phyloP scores from a whole-genome alignment of 805 yeast genomes.

The Starmerella cellae region DNA sequence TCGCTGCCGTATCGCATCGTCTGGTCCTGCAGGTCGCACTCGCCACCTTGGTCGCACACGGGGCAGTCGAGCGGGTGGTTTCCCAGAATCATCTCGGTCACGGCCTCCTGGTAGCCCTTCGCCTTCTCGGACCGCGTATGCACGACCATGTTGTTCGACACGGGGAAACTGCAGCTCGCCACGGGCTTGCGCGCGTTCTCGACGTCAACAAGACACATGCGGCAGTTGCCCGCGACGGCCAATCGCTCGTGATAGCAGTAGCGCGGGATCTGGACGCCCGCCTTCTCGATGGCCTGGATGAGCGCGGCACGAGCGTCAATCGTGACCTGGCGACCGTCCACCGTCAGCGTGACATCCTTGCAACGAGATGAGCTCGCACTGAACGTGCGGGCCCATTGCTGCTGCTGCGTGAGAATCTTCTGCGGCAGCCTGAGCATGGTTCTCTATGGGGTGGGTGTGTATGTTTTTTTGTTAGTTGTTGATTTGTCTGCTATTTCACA shows the following conservation, averaged over 20 bases:
- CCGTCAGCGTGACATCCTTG: conserved; percentile 44
- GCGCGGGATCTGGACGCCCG: conserved; percentile 77
- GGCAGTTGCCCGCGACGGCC: conserved; percentile 83
- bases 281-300: conserved; percentile 83
- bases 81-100: conserved; percentile 74
- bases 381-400: conserved; percentile 24
- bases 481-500: not conserved
- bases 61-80: conserved; percentile 91
- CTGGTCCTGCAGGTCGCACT: conserved; percentile 85
- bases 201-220: conserved; percentile 84
- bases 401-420: conserved; percentile 6
- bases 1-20: conserved; percentile 70
- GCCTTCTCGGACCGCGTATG: conserved; percentile 67
- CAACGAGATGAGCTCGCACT: conserved; percentile 27
- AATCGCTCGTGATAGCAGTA: conserved; percentile 86
- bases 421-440: conserved; percentile 12
- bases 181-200: conserved; percentile 82
- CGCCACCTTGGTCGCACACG: conserved; percentile 89
- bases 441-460: not conserved
- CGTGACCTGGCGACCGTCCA: conserved; percentile 59
- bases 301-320: conserved; percentile 80
- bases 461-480: not conserved
- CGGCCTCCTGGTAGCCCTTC: conserved; percentile 75
- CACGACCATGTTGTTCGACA: conserved; percentile 79
- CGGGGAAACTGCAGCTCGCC: conserved; percentile 87